phyloP scores from a whole-genome alignment of 2,329 filamentous ascomycete species.

The Aureobasidium mangrovei region DNA sequence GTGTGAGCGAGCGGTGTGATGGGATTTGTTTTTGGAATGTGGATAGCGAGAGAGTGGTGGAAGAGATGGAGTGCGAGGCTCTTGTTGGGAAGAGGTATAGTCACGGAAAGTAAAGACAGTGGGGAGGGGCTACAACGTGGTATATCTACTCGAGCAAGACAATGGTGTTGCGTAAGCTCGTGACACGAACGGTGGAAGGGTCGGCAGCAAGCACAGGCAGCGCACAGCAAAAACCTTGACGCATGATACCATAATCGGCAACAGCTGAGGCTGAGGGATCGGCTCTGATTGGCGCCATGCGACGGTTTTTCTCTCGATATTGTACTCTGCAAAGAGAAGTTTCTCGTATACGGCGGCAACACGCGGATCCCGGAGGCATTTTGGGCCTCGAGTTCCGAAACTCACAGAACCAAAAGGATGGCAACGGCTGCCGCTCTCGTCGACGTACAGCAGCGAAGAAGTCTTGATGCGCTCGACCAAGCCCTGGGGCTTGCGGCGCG shows the following conservation, averaged over 20 bases:
- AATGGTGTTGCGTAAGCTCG: neutral
- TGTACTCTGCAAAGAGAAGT: neutral
- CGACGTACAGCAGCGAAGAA: too few species aligned
- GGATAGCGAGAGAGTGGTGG: neutral
- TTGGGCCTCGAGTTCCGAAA: too few species aligned
- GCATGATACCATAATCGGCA: conserved; percentile 5
- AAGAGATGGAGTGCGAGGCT: neutral
- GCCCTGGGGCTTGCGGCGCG: too few species aligned
- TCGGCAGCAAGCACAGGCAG: neutral
- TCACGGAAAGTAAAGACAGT: neutral
- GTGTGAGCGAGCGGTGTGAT: neutral
- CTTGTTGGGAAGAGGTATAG: neutral
- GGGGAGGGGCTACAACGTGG: neutral
- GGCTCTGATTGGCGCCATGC: neutral
- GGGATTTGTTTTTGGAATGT: neutral
- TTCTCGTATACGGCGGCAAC: neutral
- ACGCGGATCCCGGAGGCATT: too few species aligned
- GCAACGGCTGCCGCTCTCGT: too few species aligned
- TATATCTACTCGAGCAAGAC: neutral
- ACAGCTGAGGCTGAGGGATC: neutral
- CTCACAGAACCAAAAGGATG: too few species aligned
- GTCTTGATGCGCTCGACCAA: too few species aligned
- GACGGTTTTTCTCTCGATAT: neutral
- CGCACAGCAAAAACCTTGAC: neutral
- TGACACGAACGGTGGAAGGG: neutral